Evolutionary conservation across 768 basidiomycete species (phyloP).

Genomic region (Trametes punicea): DNA sequence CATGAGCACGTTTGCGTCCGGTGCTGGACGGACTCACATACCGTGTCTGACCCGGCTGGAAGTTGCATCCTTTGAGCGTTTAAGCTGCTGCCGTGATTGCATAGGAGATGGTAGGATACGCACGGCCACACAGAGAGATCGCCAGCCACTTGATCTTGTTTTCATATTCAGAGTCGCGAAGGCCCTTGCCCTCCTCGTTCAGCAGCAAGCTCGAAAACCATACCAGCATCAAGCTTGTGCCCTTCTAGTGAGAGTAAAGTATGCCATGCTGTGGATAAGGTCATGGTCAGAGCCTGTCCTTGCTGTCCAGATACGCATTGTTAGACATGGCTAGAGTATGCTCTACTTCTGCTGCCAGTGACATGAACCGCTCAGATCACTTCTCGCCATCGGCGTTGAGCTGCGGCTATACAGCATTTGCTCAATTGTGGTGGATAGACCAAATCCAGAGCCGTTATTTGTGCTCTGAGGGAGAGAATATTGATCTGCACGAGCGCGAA

Average conservation of each 20-base stretch:
- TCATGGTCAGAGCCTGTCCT: too few species aligned
- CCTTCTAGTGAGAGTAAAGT: background rate
- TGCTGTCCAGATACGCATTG: too few species aligned
- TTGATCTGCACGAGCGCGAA: too few species aligned
- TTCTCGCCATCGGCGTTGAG: too few species aligned
- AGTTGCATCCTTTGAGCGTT: background rate
- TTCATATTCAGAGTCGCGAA: background rate
- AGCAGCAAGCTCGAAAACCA: background rate
- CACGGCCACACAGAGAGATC: slow-evolving; percentile 7
- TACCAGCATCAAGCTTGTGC: background rate
- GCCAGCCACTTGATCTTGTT: slow-evolving; percentile 12
- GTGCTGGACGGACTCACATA: background rate
- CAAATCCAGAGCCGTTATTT: too few species aligned
- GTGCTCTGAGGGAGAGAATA: too few species aligned
- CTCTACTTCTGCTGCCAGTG: too few species aligned
- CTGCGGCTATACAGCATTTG: too few species aligned
- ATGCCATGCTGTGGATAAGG: too few species aligned
- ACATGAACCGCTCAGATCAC: too few species aligned
- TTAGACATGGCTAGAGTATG: too few species aligned
- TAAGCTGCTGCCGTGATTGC: background rate
- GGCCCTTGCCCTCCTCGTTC: background rate
- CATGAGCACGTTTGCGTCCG: background rate
- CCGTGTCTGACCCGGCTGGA: background rate
- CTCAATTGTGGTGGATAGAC: too few species aligned
- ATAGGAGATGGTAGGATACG: background rate